A percentile compares a stretch with the other conserved stretches of the same genome.
Evolutionary conservation across 257 asterid species (phyloP).

Genomic region (Voacanga thouarsii): DNA sequence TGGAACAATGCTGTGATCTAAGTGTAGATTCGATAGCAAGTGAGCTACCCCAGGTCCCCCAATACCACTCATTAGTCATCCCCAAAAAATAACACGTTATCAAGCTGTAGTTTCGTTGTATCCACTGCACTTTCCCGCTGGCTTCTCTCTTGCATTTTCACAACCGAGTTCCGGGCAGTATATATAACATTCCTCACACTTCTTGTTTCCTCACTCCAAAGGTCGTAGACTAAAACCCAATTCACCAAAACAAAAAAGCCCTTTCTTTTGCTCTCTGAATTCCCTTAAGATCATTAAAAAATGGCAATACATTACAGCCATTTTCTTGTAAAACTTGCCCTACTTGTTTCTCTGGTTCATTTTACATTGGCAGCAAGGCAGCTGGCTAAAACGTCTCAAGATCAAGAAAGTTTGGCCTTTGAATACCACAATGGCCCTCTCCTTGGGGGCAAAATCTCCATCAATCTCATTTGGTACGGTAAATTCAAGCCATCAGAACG

Average conservation of each 20-base stretch:
- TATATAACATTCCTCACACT: neutral
- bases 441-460: slow-evolving; percentile 18
- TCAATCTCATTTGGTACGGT: slow-evolving; percentile 31
- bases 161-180: neutral
- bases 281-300: neutral
- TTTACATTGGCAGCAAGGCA: slow-evolving; percentile 2
- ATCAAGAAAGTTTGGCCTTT: slow-evolving; percentile 23
- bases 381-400: slow-evolving; percentile 6
- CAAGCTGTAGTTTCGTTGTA: neutral
- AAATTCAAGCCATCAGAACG: slow-evolving; percentile 26
- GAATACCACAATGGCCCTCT: slow-evolving; percentile 36
- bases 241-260: neutral
- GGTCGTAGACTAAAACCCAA: neutral
- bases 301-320: neutral
- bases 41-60: neutral
- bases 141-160: neutral
- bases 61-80: neutral
- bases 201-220: neutral
- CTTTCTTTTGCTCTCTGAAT: neutral
- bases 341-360: slow-evolving; percentile 1
- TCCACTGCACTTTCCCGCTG: neutral
- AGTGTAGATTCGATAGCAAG: slow-evolving; percentile 6
- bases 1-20: slow-evolving; percentile 7
- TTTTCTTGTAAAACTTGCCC: neutral
- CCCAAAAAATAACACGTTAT: neutral